phyloP scores from a whole-genome alignment of 2,329 filamentous ascomycete species.

The Trichoderma oligosporum region DNA sequence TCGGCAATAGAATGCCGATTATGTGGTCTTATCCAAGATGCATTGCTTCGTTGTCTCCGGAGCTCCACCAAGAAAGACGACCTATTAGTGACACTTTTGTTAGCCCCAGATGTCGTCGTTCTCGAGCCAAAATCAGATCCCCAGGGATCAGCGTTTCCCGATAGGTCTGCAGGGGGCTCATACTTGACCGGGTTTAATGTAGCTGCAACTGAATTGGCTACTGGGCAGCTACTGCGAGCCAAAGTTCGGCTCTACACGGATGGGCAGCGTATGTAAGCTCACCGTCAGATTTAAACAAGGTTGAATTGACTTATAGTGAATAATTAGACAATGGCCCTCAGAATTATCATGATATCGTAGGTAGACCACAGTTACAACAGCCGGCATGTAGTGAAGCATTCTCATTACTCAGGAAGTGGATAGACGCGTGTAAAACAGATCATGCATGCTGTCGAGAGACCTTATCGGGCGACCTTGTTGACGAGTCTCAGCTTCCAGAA shows the following conservation, averaged over 20 bases:
- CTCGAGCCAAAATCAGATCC: slow-evolving; percentile 15
- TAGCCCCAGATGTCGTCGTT: slow-evolving; percentile 4
- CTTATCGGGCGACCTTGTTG: slow-evolving; percentile 8
- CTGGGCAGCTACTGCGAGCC: neutral
- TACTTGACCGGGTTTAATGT: slow-evolving; percentile 18
- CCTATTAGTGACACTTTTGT: neutral
- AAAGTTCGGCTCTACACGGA: slow-evolving; percentile 17
- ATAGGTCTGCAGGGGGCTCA: slow-evolving; percentile 10
- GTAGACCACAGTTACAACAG: slow-evolving; percentile 4
- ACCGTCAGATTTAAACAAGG: neutral
- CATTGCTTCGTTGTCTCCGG: neutral
- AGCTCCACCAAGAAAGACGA: neutral
- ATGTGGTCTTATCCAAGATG: slow-evolving; percentile 10
- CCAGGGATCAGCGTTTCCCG: slow-evolving; percentile 15
- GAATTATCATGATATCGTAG: slow-evolving; percentile 12
- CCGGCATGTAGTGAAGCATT: slow-evolving; percentile 14
- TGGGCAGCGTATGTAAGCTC: slow-evolving; percentile 4
- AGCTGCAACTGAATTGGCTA: neutral
- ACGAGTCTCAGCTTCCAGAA: slow-evolving; percentile 2
- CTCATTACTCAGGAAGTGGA: slow-evolving; percentile 7
- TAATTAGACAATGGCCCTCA: neutral
- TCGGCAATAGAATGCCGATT: slow-evolving; percentile 14
- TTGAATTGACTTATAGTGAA: neutral
- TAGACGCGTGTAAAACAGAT: slow-evolving; percentile 10
- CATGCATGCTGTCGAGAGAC: slow-evolving; percentile 14